Base-by-base conservation (phyloP, 176 grass and related monocot species). In the Aegilops longissima region DNA sequence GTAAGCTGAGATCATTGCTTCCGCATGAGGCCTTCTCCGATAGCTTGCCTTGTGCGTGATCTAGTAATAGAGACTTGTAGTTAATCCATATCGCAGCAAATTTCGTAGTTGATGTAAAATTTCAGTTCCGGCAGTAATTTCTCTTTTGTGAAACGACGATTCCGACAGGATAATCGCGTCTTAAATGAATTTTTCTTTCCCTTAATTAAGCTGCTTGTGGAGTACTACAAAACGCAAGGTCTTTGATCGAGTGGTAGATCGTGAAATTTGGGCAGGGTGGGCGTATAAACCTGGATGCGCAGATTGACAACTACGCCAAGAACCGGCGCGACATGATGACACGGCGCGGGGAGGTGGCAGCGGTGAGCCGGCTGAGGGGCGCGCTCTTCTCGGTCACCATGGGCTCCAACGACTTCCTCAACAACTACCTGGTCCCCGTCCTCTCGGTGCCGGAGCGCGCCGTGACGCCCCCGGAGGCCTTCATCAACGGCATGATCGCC, bases 371-470 rank as follows among this genome's bases (percentile, higher is more conserved):
- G 40, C 73, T 97, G 12, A 80, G 91, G 24, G 85, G 72, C 27
- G 73, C 95, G 7, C 84, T 97, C 87, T 97, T 94, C 81, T 80
- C 95, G 0, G 68, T 94, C 76, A 90, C 82, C 5, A 97, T 93
- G 49, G 95, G 92, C 27, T 94, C 95, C 75, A 97, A 95, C 82
- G 92, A 97, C 85, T 93, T 97, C 86, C 84, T 97, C 92, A 97
- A 95, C 90, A 97, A 97, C 88, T 97, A 97, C 80, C 93, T 97
- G 29, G 54, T 81, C 38, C 90, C 95, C 23, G 31, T 91, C 61
- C 24, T 97, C 8, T 92, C 90, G 42, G 84, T 70, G 56, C 87
- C 90, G 51, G 36, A 94, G 71, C 85, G 84, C 76, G 88, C 80
- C 66, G 20, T 40, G 3, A 86, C 91, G 49, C 77, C 92, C 0